Base-by-base conservation (phyloP, 306 rosid genomes). In the Glycine tomentella region DNA sequence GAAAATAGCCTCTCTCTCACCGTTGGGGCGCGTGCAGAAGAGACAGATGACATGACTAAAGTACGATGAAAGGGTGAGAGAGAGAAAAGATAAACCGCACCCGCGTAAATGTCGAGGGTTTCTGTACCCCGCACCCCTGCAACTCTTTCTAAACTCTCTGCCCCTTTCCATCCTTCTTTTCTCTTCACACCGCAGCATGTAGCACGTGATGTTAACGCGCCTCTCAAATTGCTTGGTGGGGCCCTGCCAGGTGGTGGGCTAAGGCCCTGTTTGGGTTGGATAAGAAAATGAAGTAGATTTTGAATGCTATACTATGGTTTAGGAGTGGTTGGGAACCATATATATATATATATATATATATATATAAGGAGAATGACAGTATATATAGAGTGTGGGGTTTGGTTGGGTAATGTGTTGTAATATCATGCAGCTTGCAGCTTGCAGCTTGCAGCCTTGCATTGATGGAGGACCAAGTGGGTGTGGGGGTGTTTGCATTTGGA, bases 11-110 rank as follows among this genome's bases (percentile, higher is more conserved):
- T 38, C 44, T 3, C 40, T 25, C 31, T 25, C 4, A 36, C 40
- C 40, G 53, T 86, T 2, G 86, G 82, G 51, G 91, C 88, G 93
- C 95, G 88, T 87, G 93, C 45, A 16, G 62, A 46, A 31, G 8
- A 50, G 88, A 87, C 55, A 82, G 81, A 34, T 45, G 75, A 91
- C 82, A 69, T 84, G 92, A 90, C 90, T 72, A 91, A 87, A 88
- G 97, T 95, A 95, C 95, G 91, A 90, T 92, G 95, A 90, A 87
- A 87, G 90, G 80, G 87, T 77, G 89, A 84, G 86, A 50, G 73
- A 34, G 53, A 58, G 31, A 20, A 58, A 67, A 9, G 59, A 44
- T 72, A n/a, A 85, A 72, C 85, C 85, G 49, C 36, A 70, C 83
- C 49, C 87, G 89, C 89, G 83, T 79, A 86, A 86, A 86, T 83